Base-by-base conservation (phyloP, 192 early-diverging fungal species). In the Coemansia javaensis region DNA sequence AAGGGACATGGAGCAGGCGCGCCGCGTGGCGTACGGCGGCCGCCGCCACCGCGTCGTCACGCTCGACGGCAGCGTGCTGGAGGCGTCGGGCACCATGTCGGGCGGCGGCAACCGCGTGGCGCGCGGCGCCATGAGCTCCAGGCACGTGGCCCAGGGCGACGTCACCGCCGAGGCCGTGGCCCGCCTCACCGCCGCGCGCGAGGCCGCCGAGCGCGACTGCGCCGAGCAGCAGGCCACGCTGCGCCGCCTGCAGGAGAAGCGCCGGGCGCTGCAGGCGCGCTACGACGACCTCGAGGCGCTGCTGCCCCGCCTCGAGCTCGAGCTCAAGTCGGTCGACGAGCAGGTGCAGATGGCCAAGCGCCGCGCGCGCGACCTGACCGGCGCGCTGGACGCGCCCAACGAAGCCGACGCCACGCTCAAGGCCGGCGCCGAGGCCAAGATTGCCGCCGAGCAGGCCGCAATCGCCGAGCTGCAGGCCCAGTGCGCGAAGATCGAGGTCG, bases 1-100 rank as follows among this genome's bases (percentile, higher is more conserved):
- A 1, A 42, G 74, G 17, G 75, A 95, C 54, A 50, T 99, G 59
- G 66, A 82, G 25, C 83, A 88, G 56, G 97, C 92, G 9, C 92
- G 90, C 49, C 70, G 80, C 23, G 86, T 99, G 33, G 93, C 97
- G 0, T 98, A 83, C 55, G 86, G 88, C n/a, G 47, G 50, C 23
- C 75, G 73, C 20, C 81, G 92, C n/a, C 88, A 83, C 78, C 81
- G 94, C 23, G 93, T 98, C 7, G 97, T 99, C 5, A 98, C 91
- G 1, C 61, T 99, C 32, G 88, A 88, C 40, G 94, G 97, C 3
- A 80, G 90, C 40, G 62, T 98, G 37, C 90, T 99, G 45, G 94
- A 97, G 48, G 81, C 79, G 17, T 83, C 85, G 6, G 94, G 97
- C 56, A 86, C 93, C 7, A 92, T 99, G 90, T 84, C 82, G 25